Evolutionary conservation across 1,139 yeast species (phyloP), one percentile per base, ranked within the genome.

Genomic region (Magnusiomyces paraingens): DNA sequence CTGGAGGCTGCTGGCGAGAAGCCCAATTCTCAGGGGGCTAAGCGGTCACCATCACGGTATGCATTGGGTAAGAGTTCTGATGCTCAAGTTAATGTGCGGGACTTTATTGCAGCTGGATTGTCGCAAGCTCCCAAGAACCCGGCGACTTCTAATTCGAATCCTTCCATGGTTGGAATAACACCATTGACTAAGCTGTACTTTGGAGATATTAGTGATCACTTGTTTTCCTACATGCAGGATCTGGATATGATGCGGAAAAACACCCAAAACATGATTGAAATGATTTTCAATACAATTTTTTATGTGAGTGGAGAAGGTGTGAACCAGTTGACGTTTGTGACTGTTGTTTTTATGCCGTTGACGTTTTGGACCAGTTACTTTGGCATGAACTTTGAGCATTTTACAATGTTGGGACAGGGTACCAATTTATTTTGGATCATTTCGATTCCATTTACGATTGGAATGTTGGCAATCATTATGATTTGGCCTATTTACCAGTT

Each of bases 351-450:
- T 58, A 66, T 79, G 50, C 84, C 83, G 11, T 62, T 79, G 52
- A 73, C 80, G 4, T 79, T 79, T 61, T 71, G 81, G 72, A 78
- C 83, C 1, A 82, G 83, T 11, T 80, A 78, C 61, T 80, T 75
- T 59, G 84, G 84, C 18, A 80, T 80, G 83, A 79, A 80, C 58
- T 77, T 81, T 58, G 70, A 72, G 20, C 64, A 64, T n/a, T 80
- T 79, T 61, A 76, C 75, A 1, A 76, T 74, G 47, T 66, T 82
- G 50, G 64, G 70, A 29, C 60, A 75, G 39, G 70, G 70, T 52
- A 77, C 75, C 2, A 66, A 72, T 1, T 77, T 73, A 57, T 79
- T 77, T 61, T 79, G 83, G 83, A 68, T 71, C 22, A 67, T 79
- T 32, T 78, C 82, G 0, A 63, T 76, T 1, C 82, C 83, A 1